Evolutionary conservation across 305 asterid genomes (phyloP), one percentile per base, ranked within the genome.

Genomic region (Andrographis paniculata): DNA sequence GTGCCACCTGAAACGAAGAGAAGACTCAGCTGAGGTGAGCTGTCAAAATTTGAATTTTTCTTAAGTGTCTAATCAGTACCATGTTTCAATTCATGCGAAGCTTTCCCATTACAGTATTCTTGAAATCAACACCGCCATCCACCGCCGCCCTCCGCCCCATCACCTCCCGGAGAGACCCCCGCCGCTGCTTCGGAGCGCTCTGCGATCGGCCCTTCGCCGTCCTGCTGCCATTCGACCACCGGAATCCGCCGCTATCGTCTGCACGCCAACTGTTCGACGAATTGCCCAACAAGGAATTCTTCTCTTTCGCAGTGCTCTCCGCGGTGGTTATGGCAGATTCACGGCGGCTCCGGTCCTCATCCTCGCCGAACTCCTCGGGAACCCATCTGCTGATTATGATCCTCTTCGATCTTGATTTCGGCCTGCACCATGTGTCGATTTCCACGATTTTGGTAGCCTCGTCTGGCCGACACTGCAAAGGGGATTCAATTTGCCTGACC

Each of bases 371-470:
- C 12, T 13, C 38, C 13, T 33, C 30, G 30, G 8, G 4, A 24
- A 24, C 8, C 30, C 30, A 24, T 8, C 8, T 40, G 45, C 14
- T 40, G 45, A 40, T 40, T 6, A 24, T 24, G 6, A 3, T 50
- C 55, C 58, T 77, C 50, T 41, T 77, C 55, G 61, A 87, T 59
- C 79, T 71, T 52, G 82, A 53, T 45, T 55, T 70, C 5, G 78
- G 66, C 43, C 70, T 56, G 27, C 69, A 66, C 33, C 76, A 76
- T 0, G 78, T 74, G 3, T 79, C 94, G 14, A 83, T 55, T 38
- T 79, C 92, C 18, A 83, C 77, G 51, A 77, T 77, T 48, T 79
- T 83, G 5, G 80, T 69, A 77, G 61, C 61, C 33, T 74, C 87
- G 18, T 73, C 78, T 22, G 47, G 46, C n/a, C 35, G 65, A 23